Evolutionary conservation across 805 yeast species (phyloP).

Genomic region (Barnettozyma wickerhamii): DNA sequence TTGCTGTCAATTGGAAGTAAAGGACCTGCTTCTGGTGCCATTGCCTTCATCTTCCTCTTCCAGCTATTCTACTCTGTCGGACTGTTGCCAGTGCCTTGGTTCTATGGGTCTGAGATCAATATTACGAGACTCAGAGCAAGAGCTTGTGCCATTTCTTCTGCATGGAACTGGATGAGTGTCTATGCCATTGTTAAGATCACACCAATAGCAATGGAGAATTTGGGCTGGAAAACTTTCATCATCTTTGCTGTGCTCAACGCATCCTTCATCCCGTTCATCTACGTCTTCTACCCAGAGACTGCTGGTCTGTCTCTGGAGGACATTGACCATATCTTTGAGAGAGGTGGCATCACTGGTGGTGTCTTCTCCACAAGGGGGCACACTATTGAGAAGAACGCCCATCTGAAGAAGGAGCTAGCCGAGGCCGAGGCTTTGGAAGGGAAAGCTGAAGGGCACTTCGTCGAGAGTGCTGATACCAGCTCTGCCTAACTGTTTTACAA

Average conservation of each 20-base stretch:
- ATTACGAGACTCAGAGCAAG: slow-evolving; percentile 58
- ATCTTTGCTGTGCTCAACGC: slow-evolving; percentile 52
- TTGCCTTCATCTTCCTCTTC: slow-evolving; percentile 24
- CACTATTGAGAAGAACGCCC: neutral
- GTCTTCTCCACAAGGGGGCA: slow-evolving; percentile 1
- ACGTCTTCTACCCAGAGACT: slow-evolving; percentile 57
- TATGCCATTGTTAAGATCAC: slow-evolving; percentile 64
- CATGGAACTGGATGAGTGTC: slow-evolving; percentile 59
- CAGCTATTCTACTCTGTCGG: slow-evolving; percentile 13
- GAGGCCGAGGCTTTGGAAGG: no score
- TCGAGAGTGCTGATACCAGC: no score
- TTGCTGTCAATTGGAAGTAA: slow-evolving; percentile 7
- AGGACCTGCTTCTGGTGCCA: slow-evolving; percentile 24
- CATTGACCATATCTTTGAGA: slow-evolving; percentile 13
- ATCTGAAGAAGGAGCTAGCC: neutral
- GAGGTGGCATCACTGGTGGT: slow-evolving; percentile 9
- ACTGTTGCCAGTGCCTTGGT: slow-evolving; percentile 25
- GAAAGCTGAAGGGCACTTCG: no score
- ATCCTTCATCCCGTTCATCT: slow-evolving; percentile 42
- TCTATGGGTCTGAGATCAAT: slow-evolving; percentile 55
- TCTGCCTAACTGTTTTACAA: no score
- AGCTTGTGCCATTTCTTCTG: slow-evolving; percentile 46
- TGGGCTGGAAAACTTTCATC: slow-evolving; percentile 52
- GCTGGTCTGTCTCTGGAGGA: slow-evolving; percentile 34
- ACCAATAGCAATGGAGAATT: slow-evolving; percentile 47